Evolutionary conservation across 352 stramenopile genomes (phyloP).

Genomic region (Pythium aphanidermatum): DNA sequence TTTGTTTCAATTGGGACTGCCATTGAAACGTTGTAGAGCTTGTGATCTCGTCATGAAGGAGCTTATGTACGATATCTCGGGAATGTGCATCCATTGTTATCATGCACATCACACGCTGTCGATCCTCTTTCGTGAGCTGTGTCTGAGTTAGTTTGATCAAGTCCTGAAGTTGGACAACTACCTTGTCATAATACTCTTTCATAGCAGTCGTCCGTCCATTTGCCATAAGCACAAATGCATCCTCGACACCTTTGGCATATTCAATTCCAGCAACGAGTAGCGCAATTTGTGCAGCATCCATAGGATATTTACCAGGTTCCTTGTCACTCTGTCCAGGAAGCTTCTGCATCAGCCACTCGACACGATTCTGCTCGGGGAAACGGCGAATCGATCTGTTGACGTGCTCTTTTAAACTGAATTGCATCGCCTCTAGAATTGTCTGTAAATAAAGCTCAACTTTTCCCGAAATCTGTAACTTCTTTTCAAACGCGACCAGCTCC

Average conservation of each 20-base stretch:
- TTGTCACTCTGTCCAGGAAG: slow-evolving; percentile 22
- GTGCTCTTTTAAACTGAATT: slow-evolving; percentile 84
- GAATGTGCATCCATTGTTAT: slow-evolving; percentile 94
- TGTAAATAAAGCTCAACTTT: slow-evolving; percentile 97
- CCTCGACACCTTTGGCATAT: slow-evolving; percentile 85
- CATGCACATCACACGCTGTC: slow-evolving; percentile 91
- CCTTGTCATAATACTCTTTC: slow-evolving; percentile 75
- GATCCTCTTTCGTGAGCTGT: slow-evolving; percentile 79
- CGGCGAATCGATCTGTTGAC: slow-evolving; percentile 81
- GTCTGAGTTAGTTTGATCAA: slow-evolving; percentile 90
- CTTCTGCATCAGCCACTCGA: slow-evolving; percentile 92
- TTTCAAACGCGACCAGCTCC: slow-evolving; percentile 89
- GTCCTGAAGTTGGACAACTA: slow-evolving; percentile 89
- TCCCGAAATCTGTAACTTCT: slow-evolving; percentile 79
- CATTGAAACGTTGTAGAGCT: slow-evolving; percentile 82
- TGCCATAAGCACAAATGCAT: slow-evolving; percentile 52
- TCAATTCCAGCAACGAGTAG: slow-evolving; percentile 88
- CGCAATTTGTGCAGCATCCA: slow-evolving; percentile 90
- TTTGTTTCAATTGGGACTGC: slow-evolving; percentile 92
- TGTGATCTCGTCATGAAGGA: slow-evolving; percentile 84
- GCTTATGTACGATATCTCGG: slow-evolving; percentile 89
- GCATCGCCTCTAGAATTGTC: slow-evolving; percentile 88
- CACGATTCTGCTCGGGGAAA: slow-evolving; percentile 86
- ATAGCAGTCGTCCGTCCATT: slow-evolving; percentile 80
- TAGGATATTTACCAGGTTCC: slow-evolving; percentile 30